Evolutionary conservation across 805 yeast species (phyloP).

Genomic region (Starmera amethionina): DNA sequence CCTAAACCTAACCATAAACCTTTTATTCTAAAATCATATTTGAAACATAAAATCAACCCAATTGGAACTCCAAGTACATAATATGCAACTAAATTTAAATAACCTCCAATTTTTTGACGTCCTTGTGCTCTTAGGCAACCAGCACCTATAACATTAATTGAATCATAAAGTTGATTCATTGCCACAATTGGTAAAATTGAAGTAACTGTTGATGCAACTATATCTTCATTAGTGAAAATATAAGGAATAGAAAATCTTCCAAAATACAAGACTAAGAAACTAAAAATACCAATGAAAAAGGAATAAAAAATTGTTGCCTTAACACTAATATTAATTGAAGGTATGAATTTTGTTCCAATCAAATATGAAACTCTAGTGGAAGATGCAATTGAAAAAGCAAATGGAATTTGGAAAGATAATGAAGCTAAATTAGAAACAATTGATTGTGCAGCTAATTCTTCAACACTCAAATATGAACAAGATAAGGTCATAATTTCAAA

Average conservation of each 20-base stretch:
- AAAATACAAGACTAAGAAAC: constrained; percentile 35
- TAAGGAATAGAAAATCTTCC: constrained; percentile 39
- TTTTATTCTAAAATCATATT: constrained; percentile 33
- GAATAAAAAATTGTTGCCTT: constrained; percentile 34
- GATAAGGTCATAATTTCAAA: constrained; percentile 65
- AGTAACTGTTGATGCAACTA: constrained; percentile 42
- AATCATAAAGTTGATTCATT: constrained; percentile 57
- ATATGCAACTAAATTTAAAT: constrained; percentile 59
- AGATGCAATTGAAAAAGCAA: constrained; percentile 62
- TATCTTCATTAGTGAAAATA: constrained; percentile 53
- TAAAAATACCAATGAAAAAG: constrained; percentile 38
- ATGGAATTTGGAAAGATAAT: constrained; percentile 60
- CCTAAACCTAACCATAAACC: constrained; percentile 77
- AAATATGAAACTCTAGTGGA: constrained; percentile 67
- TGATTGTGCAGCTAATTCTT: constrained; percentile 41
- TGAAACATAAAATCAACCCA: constrained; percentile 47
- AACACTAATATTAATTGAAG: constrained; percentile 35
- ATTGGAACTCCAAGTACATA: constrained; percentile 64
- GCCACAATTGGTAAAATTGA: constrained; percentile 56
- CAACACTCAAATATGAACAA: constrained; percentile 41
- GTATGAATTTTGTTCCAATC: constrained; percentile 47
- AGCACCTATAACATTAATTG: constrained; percentile 65
- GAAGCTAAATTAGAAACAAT: constrained; percentile 46
- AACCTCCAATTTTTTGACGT: constrained; percentile 62
- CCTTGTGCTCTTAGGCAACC: constrained; percentile 75